A percentile compares a stretch with the other conserved stretches of the same genome.
phyloP scores from a whole-genome alignment of 495 filamentous ascomycete genomes.

The Apodospora peruviana region DNA sequence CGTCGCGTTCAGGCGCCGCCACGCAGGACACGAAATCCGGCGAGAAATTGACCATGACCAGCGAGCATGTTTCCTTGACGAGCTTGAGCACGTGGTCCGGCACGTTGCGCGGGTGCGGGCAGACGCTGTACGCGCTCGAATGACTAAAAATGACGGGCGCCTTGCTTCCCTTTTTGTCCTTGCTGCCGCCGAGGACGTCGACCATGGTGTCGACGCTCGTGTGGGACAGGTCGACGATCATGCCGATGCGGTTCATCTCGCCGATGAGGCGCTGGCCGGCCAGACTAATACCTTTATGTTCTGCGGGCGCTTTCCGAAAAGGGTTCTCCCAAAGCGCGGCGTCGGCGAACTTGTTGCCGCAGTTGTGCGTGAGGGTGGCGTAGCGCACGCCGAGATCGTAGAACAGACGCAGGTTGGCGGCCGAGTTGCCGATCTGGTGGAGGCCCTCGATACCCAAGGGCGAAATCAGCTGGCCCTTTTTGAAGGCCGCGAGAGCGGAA shows the following conservation, averaged over 20 bases:
- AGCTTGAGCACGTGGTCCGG: constrained; percentile 63
- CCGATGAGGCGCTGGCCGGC: constrained; percentile 59
- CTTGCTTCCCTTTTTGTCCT: constrained; percentile 44
- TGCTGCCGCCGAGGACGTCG: constrained; percentile 52
- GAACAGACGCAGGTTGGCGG: constrained; percentile 68
- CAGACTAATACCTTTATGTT: constrained; percentile 61
- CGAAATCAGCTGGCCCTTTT: constrained; percentile 49
- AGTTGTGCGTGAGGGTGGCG: constrained; percentile 88
- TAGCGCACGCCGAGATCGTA: constrained; percentile 82
- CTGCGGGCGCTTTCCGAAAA: constrained; percentile 40
- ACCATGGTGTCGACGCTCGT: constrained; percentile 63
- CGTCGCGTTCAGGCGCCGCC: constrained; percentile 44
- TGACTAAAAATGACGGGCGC: constrained; percentile 74
- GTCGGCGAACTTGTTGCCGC: constrained; percentile 86
- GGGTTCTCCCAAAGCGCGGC: constrained; percentile 57
- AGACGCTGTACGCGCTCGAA: constrained; percentile 59
- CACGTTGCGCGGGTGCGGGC: constrained; percentile 67
- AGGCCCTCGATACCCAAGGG: constrained; percentile 86
- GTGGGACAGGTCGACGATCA: constrained; percentile 73
- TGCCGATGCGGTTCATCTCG: constrained; percentile 78
- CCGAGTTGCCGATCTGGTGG: constrained; percentile 88
- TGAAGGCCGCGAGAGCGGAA: constrained; percentile 56
- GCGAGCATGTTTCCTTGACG: constrained; percentile 51
- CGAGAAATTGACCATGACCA: constrained; percentile 76
- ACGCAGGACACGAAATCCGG: constrained; percentile 75